Percentiles rank a stretch among this genome's conserved stretches.
These are phyloP conservation scores for Cyphellophora attinorum DNA, from an alignment of 2,329 filamentous ascomycete genomes.

Conservation along the genomic window DNA sequence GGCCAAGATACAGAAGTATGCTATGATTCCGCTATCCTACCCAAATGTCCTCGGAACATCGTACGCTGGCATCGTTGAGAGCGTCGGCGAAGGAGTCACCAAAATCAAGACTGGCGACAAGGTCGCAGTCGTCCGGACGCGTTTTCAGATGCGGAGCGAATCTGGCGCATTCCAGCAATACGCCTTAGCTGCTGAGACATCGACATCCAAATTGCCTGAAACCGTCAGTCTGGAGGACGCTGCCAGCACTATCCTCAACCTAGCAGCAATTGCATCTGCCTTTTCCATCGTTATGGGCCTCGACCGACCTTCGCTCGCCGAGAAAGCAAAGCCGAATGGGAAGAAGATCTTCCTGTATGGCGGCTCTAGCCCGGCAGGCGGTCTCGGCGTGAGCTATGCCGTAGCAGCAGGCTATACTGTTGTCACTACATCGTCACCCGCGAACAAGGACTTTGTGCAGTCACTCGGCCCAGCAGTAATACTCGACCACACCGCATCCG, in stretches of 20 bases:
- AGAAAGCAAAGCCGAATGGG: conserved; percentile 4
- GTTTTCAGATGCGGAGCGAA: too few relatives aligned
- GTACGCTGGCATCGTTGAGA: conserved; percentile 12
- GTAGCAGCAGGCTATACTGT: conserved; percentile 24
- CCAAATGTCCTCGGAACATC: conserved; percentile 12
- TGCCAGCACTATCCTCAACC: conserved; percentile 12
- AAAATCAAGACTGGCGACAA: conserved; percentile 16
- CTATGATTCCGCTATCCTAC: conserved; percentile 11
- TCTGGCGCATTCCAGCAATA: conserved; percentile 18
- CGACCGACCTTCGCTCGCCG: conserved; percentile 5
- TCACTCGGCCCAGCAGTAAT: conserved; percentile 21
- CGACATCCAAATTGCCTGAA: conserved; percentile 5
- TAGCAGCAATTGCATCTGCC: conserved; percentile 12
- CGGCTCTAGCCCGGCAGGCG: conserved; percentile 27
- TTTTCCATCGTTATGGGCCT: conserved; percentile 13
- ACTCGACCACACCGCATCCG: conserved; percentile 21
- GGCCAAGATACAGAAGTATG: conserved; percentile 14
- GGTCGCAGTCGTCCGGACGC: conserved; percentile 13
- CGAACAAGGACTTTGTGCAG: conserved; percentile 23
- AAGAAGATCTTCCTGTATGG: conserved; percentile 29
- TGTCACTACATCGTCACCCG: conserved; percentile 25
- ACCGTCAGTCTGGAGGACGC: conserved; percentile 7
- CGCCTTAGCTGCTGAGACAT: conserved; percentile 8
- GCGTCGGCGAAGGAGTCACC: conserved; percentile 9
- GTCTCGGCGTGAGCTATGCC: conserved; percentile 29